These are phyloP conservation scores for Colletotrichum sp. DNA, from an alignment of 2,329 filamentous ascomycete species.

Conservation along the genomic window DNA sequence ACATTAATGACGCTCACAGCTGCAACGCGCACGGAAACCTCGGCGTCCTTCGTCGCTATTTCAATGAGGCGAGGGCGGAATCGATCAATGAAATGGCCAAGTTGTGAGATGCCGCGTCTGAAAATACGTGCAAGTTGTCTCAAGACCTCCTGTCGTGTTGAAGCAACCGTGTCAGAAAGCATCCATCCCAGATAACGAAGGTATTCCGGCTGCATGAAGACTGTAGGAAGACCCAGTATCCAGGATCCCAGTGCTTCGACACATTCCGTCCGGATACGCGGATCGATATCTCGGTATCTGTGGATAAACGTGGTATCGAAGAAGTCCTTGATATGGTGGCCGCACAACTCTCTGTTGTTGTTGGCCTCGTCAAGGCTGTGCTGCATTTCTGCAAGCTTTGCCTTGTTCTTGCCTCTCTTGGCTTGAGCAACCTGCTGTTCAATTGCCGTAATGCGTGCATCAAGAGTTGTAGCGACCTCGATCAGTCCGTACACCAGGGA, in stretches of 20 bases:
- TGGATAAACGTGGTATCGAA: constrained; percentile 95
- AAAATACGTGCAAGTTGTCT: constrained; percentile 83
- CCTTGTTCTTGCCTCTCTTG: constrained; percentile 76
- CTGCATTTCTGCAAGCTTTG: constrained; percentile 75
- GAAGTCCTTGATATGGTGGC: constrained; percentile 78
- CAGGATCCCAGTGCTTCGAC: constrained; percentile 85
- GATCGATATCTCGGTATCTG: constrained; percentile 92
- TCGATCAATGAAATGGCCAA: constrained; percentile 91
- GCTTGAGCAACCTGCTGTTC: constrained; percentile 82
- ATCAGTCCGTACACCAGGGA: constrained; percentile 81
- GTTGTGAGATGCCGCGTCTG: constrained; percentile 77
- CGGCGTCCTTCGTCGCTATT: constrained; percentile 87
- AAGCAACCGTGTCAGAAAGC: constrained; percentile 77
- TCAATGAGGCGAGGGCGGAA: constrained; percentile 89
- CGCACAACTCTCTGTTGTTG: constrained; percentile 70
- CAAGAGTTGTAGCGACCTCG: constrained; percentile 71
- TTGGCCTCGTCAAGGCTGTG: constrained; percentile 73
- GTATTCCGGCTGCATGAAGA: constrained; percentile 90
- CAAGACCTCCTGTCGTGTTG: constrained; percentile 83
- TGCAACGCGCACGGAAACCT: constrained; percentile 77
- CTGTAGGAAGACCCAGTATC: constrained; percentile 83
- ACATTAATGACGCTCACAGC: constrained; percentile 83
- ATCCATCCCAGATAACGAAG: constrained; percentile 96
- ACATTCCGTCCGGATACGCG: constrained; percentile 86
- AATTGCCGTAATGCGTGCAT: constrained; percentile 74